Evolutionary conservation across 257 asterid species (phyloP), one percentile per base, ranked within the genome.

Genomic region (Jacaranda mimosifolia): DNA sequence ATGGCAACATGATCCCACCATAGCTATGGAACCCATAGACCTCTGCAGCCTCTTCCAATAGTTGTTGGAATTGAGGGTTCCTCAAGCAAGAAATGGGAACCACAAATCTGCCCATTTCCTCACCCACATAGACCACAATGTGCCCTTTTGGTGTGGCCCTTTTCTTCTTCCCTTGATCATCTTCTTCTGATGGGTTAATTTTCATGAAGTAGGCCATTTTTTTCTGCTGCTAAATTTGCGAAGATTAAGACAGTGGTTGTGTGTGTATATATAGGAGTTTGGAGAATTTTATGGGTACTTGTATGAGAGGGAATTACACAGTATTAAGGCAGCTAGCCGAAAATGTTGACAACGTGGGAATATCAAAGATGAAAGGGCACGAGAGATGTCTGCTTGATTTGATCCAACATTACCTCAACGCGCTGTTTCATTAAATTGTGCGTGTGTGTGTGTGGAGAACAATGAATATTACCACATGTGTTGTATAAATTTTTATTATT

Each of bases 101-200:
- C 26, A 84, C 90, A 69, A 72, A 87, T 82, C 96, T 83, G 63
- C 68, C 75, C 83, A 53, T 9, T 7, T 86, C 87, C 4, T 68
- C 83, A 0, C 96, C 97, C 3, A 88, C 96, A 9, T 92, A 92
- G 19, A 90, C 91, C 67, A 79, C 97, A 9, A 92, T 88, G 56
- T 88, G 89, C 79, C 97, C 91, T 70, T 81, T 91, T 42, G 90
- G 90, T 3, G 97, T 72, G 5, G 94, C 66, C 48, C 65, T 78
- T 46, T 52, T 42, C 69, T 52, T 57, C 48, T 79, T 4, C 66
- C 72, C 73, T 45, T 42, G 39, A 21, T 62, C 45, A 3, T 55
- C 45, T 2, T 55, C 38, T 36, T 73, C 49, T 48, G 55, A n/a
- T 19, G 17, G 57, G 52, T 32, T 52, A 5, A 42, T 65, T 51